Evolutionary conservation across 345 rosid species (phyloP).

Genomic region (Linum trigynum): DNA sequence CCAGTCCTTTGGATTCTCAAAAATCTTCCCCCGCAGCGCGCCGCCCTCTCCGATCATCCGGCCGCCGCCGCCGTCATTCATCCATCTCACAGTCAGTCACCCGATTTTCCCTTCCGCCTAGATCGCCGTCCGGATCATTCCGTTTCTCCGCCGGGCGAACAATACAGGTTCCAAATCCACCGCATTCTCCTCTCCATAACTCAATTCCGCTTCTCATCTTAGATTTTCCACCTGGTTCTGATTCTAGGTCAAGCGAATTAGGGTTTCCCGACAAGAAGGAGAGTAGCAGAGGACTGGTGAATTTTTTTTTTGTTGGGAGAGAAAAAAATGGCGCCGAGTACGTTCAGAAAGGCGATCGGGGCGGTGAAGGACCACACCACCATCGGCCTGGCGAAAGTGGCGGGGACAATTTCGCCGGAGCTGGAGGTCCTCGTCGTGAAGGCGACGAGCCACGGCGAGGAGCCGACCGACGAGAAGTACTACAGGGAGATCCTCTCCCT

Average conservation of each 20-base stretch:
- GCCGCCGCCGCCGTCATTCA: no score
- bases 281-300: neutral
- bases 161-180: no score
- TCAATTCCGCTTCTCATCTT: no score
- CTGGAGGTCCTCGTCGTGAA: constrained; percentile 21
- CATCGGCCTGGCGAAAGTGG: constrained; percentile 22
- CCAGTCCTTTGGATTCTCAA: no score
- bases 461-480: constrained; percentile 19
- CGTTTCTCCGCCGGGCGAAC: no score
- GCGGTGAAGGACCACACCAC: constrained; percentile 24
- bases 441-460: constrained; percentile 19
- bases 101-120: no score
- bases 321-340: constrained; percentile 9
- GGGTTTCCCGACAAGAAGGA: neutral
- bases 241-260: neutral
- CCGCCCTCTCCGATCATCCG: no score
- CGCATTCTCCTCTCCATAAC: no score
- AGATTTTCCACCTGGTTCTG: no score
- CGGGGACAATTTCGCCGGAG: constrained; percentile 12
- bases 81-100: no score
- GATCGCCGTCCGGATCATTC: no score
- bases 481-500: constrained; percentile 18
- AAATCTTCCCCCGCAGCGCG: no score
- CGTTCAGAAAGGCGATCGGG: constrained; percentile 18
- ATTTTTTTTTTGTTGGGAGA: neutral